phyloP scores from a whole-genome alignment of 73 alveolate species.

The Paramecium tetraurelia region DNA sequence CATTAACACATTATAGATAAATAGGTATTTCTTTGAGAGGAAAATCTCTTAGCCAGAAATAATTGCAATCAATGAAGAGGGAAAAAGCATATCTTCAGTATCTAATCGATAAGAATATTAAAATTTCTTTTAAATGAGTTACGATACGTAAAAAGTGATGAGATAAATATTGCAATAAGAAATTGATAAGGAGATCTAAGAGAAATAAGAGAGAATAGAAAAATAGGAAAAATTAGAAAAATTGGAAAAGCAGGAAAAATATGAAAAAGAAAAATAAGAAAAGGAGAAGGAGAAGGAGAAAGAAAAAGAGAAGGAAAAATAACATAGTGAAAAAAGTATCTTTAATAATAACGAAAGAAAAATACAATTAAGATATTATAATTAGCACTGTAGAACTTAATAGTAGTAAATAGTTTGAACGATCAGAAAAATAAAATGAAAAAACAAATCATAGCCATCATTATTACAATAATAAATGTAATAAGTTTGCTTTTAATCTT shows the following conservation, averaged over 20 bases:
- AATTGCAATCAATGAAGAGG: not conserved
- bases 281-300: too few relatives aligned
- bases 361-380: not conserved
- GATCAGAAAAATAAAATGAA: not conserved
- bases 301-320: not conserved
- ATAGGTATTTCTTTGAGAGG: conserved; percentile 30
- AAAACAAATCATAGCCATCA: not conserved
- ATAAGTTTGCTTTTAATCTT: not conserved
- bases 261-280: not conserved
- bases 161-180: not conserved
- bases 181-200: not conserved
- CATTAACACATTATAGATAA: not conserved
- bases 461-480: not conserved
- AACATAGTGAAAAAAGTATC: not conserved
- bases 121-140: not conserved
- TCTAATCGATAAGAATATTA: not conserved
- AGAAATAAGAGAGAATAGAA: not conserved
- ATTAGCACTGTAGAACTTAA: not conserved
- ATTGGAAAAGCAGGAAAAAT: not conserved
- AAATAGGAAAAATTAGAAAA: not conserved
- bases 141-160: not conserved
- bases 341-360: not conserved
- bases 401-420: not conserved
- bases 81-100: not conserved
- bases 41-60: conserved; percentile 35